Evolutionary conservation across 1,139 yeast genomes (phyloP).

Genomic region (Scheffersomyces segobiensis): DNA sequence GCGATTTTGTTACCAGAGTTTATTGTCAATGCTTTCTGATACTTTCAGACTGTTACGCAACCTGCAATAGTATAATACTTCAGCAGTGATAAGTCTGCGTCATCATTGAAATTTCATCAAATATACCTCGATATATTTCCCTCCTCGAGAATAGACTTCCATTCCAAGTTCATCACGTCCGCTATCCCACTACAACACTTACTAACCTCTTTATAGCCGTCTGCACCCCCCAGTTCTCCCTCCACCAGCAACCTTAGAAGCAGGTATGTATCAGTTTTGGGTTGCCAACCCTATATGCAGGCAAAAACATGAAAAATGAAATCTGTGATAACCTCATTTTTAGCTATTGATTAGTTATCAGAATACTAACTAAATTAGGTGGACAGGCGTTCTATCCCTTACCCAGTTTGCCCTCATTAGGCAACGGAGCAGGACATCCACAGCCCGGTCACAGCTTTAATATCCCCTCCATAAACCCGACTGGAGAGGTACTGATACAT

Average conservation of each 20-base stretch:
- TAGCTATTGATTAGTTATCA: background rate
- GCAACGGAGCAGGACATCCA: slow-evolving; percentile 39
- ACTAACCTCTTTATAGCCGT: slow-evolving; percentile 40
- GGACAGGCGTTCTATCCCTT: slow-evolving; percentile 54
- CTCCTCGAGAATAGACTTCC: background rate
- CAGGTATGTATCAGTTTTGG: slow-evolving; percentile 34
- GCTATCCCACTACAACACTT: slow-evolving; percentile 1
- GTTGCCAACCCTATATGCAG: background rate
- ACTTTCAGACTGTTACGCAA: background rate
- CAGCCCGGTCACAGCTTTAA: slow-evolving; percentile 44
- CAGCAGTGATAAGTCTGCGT: too few species aligned
- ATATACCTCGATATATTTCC: background rate
- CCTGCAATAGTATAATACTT: too few species aligned
- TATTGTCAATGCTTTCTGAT: background rate
- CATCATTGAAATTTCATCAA: background rate
- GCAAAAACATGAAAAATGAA: slow-evolving; percentile 1
- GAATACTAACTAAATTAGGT: slow-evolving; percentile 23
- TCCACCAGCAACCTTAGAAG: slow-evolving; percentile 55
- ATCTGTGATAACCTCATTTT: background rate
- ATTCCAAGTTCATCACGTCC: background rate
- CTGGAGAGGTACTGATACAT: slow-evolving; percentile 16
- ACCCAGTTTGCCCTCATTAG: slow-evolving; percentile 54
- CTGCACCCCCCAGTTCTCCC: slow-evolving; percentile 57
- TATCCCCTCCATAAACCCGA: slow-evolving; percentile 47
- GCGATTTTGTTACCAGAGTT: background rate